Evolutionary conservation across 1,284 basidiomycete species (phyloP).

Genomic region (Paramarasmius palmivorus): DNA sequence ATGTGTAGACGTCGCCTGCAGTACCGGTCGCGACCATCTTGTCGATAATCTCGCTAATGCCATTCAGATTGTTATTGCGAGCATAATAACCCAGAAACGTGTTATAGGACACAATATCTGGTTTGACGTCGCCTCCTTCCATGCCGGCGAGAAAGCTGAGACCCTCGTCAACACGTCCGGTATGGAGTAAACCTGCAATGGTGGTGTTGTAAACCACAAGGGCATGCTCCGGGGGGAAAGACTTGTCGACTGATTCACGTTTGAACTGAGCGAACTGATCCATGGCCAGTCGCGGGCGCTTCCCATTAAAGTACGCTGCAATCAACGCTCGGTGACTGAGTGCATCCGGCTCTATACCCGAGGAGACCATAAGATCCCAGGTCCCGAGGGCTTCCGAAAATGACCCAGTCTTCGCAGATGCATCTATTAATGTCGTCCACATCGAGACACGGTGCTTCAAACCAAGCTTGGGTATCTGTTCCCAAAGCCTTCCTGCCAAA

Average conservation of each 20-base stretch:
- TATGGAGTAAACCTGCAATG: slow-evolving; percentile 58
- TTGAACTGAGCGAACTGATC: slow-evolving; percentile 53
- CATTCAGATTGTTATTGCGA: slow-evolving; percentile 58
- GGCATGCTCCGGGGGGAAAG: slow-evolving; percentile 18
- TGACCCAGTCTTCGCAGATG: slow-evolving; percentile 50
- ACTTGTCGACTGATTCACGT: background rate
- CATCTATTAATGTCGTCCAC: slow-evolving; percentile 69
- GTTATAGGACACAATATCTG: slow-evolving; percentile 79
- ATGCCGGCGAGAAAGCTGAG: slow-evolving; percentile 49
- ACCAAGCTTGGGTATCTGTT: slow-evolving; percentile 53
- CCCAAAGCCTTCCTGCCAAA: slow-evolving; percentile 62
- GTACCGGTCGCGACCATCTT: slow-evolving; percentile 54
- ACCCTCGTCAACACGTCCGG: slow-evolving; percentile 43
- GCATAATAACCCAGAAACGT: slow-evolving; percentile 71
- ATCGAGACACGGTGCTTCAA: slow-evolving; percentile 48
- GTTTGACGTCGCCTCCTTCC: slow-evolving; percentile 50
- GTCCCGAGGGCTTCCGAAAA: slow-evolving; percentile 47
- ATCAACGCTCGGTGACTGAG: slow-evolving; percentile 65
- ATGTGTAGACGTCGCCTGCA: slow-evolving; percentile 76
- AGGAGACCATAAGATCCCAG: slow-evolving; percentile 61
- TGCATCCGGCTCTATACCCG: slow-evolving; percentile 52
- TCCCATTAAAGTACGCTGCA: slow-evolving; percentile 49
- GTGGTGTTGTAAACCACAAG: slow-evolving; percentile 62
- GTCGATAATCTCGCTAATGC: slow-evolving; percentile 55
- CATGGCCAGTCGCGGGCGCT: slow-evolving; percentile 45